A percentile compares a stretch with the other conserved stretches of the same genome.
Conservation (phyloP, 129 eudicot species). For the Pulicaria dysenterica region DNA sequence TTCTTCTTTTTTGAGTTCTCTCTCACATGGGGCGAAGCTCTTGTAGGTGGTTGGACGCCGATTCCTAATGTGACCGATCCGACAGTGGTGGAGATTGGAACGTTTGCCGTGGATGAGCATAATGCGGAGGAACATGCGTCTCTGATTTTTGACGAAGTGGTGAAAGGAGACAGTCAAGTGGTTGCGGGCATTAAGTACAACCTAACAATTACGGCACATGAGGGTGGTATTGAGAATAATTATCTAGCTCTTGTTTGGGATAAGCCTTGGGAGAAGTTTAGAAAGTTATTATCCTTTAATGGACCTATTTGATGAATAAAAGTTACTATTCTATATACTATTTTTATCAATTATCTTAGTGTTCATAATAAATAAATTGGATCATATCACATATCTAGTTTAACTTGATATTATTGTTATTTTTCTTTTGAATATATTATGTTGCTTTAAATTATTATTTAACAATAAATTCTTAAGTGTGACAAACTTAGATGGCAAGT, state of each 20-base stretch:
- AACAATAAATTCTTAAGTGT: no score
- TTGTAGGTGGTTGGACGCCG: constrained; percentile 26
- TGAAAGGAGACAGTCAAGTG: constrained; percentile 31
- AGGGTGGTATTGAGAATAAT: neutral
- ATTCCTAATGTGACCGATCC: constrained; percentile 20
- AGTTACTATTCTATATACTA: neutral
- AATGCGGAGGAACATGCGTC: constrained; percentile 7
- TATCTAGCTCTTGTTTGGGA: constrained; percentile 37
- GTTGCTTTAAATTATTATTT: no score
- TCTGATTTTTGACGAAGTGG: constrained; percentile 14
- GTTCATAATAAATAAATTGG: no score
- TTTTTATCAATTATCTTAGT: no score
- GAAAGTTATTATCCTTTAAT: constrained; percentile 23
- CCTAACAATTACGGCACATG: constrained; percentile 17
- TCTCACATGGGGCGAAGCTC: neutral
- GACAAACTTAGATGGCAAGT: no score
- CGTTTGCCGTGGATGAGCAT: constrained; percentile 32
- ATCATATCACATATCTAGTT: no score
- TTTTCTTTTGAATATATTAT: no score
- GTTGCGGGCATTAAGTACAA: constrained; percentile 31
- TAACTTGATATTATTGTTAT: no score
- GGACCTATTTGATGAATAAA: constrained; percentile 23
- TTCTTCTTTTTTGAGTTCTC: neutral
- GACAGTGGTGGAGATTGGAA: constrained; percentile 21
- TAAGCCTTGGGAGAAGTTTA: constrained; percentile 20